These are phyloP conservation scores for Anisodus tanguticus DNA, from an alignment of 257 asterid species.

Conservation along the genomic window DNA sequence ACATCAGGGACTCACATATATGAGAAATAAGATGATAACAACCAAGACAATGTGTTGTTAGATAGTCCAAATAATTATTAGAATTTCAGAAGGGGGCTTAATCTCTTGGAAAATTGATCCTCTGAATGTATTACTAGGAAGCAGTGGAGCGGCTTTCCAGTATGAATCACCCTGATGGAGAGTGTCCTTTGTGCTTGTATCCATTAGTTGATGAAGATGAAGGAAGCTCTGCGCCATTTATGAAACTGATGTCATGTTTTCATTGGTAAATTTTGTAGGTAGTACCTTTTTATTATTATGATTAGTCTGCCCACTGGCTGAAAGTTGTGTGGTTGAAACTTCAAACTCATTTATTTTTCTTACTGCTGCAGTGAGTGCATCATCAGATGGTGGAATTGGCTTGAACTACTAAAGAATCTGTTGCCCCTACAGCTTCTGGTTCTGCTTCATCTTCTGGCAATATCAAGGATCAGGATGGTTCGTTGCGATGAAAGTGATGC, in stretches of 20 bases:
- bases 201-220: conserved; percentile 77
- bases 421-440: conserved; percentile 41
- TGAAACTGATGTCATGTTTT: conserved; percentile 99
- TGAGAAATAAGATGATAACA: no score
- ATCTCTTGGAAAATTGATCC: conserved; percentile 36
- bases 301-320: conserved; percentile 21
- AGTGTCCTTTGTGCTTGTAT: conserved; percentile 82
- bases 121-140: conserved; percentile 59
- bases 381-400: conserved; percentile 88
- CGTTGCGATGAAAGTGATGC: conserved; percentile 27
- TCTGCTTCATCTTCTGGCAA: conserved; percentile 48
- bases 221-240: conserved; percentile 59
- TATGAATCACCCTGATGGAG: conserved; percentile 95
- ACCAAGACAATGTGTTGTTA: no score
- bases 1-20: no score
- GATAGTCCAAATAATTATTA: background rate
- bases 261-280: conserved; percentile 64
- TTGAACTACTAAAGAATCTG: conserved; percentile 51
- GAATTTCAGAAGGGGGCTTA: conserved; percentile 11
- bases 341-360: conserved; percentile 28
- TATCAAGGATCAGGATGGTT: conserved; percentile 57
- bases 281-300: conserved; percentile 13
- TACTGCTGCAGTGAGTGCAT: conserved; percentile 73
- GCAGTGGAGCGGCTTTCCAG: conserved; percentile 89
- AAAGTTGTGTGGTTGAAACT: conserved; percentile 26